Evolutionary conservation across 805 yeast species (phyloP).

Genomic region (Komagataella pastoris): DNA sequence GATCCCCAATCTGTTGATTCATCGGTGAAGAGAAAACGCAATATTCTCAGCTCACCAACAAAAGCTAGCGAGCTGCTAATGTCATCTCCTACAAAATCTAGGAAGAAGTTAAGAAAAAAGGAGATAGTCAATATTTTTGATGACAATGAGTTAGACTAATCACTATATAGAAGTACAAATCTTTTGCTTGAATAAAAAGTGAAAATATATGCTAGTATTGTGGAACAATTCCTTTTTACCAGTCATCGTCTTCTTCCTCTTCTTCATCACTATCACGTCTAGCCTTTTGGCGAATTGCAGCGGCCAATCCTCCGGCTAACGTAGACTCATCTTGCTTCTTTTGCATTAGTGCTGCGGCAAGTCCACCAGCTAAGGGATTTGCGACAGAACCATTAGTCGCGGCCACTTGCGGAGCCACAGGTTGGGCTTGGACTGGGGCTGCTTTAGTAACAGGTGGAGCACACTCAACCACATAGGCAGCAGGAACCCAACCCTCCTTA

Average conservation of each 20-base stretch:
- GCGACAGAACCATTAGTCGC: slow-evolving; percentile 11
- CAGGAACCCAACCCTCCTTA: slow-evolving; percentile 94
- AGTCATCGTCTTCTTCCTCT: slow-evolving; percentile 48
- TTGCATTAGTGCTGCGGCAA: slow-evolving; percentile 57
- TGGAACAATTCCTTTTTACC: slow-evolving; percentile 6
- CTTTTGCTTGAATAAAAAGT: neutral
- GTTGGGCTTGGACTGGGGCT: slow-evolving; percentile 24
- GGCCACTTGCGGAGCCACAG: slow-evolving; percentile 10
- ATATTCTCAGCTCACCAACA: neutral
- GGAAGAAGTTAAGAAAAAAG: neutral
- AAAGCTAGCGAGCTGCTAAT: neutral
- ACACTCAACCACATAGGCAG: slow-evolving; percentile 66
- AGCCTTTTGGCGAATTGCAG: slow-evolving; percentile 73
- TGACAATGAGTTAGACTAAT: neutral
- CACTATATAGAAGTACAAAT: neutral
- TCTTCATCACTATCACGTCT: slow-evolving; percentile 61
- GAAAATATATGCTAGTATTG: neutral
- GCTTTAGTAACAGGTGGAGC: slow-evolving; percentile 28
- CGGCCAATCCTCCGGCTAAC: slow-evolving; percentile 79
- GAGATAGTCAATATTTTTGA: neutral
- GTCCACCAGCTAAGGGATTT: slow-evolving; percentile 28
- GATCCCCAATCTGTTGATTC: neutral
- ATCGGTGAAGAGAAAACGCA: neutral
- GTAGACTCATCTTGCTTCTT: slow-evolving; percentile 46
- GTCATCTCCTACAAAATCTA: neutral